Conservation (phyloP, 192 early-diverging fungal species). For the Obelidium mucronatum region DNA sequence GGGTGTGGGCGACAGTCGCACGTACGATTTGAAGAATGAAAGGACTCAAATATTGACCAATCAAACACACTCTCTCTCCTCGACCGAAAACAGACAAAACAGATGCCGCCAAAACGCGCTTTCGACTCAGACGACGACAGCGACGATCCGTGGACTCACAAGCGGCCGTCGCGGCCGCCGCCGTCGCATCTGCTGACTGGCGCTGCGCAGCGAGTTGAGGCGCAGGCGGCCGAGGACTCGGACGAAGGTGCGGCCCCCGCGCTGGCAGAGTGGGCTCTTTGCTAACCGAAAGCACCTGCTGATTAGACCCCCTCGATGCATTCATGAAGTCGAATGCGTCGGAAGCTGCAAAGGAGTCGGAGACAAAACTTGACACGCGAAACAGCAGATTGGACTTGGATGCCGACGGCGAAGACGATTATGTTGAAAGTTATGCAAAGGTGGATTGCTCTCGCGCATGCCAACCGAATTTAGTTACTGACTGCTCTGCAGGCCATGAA, state of each 20-base stretch:
- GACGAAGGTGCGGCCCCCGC: too few relatives aligned
- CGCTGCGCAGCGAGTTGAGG: too few relatives aligned
- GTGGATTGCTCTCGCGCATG: not conserved
- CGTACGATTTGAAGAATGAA: not conserved
- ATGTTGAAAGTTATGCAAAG: constrained; percentile 69
- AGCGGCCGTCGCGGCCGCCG: not conserved
- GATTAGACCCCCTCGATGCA: constrained; percentile 81
- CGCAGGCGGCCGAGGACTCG: too few relatives aligned
- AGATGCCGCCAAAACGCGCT: not conserved
- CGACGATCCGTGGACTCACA: not conserved
- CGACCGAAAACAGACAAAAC: not conserved
- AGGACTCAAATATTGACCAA: not conserved
- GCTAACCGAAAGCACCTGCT: too few relatives aligned
- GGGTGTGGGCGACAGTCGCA: not conserved
- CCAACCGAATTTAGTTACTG: not conserved
- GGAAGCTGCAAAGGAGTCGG: constrained; percentile 4
- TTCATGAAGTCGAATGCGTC: constrained; percentile 80
- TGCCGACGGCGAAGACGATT: constrained; percentile 71
- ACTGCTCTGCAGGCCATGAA: constrained; percentile 71
- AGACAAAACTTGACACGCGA: not conserved
- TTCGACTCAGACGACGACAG: not conserved
- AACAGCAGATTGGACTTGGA: constrained; percentile 18
- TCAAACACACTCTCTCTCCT: not conserved
- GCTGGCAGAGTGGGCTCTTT: too few relatives aligned
- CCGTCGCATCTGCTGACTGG: not conserved